Conservation (phyloP, 495 filamentous ascomycete species). For the Neurospora sp. region DNA sequence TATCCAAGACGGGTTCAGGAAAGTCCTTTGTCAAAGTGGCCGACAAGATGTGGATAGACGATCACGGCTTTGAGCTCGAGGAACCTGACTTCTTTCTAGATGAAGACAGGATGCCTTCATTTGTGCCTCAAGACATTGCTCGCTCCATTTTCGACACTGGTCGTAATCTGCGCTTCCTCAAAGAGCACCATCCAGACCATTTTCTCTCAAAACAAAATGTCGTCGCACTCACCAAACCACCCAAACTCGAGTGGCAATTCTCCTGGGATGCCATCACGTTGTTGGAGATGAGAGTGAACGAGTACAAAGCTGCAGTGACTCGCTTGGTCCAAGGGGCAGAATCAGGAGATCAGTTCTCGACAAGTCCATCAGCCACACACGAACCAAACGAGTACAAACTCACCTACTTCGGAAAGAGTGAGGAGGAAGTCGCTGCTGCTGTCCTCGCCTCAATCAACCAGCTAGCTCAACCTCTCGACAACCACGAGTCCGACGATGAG, state of each 20-base stretch:
- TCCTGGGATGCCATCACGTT: slow-evolving; percentile 63
- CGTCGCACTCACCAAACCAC: slow-evolving; percentile 36
- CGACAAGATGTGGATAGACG: slow-evolving; percentile 44
- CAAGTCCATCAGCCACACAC: not conserved
- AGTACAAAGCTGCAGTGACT: slow-evolving; percentile 50
- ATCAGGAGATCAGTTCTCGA: not conserved
- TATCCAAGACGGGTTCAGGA: slow-evolving; percentile 34
- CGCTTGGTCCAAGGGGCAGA: slow-evolving; percentile 23
- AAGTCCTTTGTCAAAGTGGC: slow-evolving; percentile 54
- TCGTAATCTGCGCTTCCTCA: slow-evolving; percentile 63
- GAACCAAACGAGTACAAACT: slow-evolving; percentile 13
- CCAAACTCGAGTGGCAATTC: slow-evolving; percentile 60
- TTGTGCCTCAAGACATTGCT: slow-evolving; percentile 55
- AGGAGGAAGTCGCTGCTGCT: slow-evolving; percentile 36
- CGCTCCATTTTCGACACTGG: slow-evolving; percentile 67
- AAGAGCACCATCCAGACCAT: slow-evolving; percentile 65
- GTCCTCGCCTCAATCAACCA: slow-evolving; percentile 41
- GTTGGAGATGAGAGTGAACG: slow-evolving; percentile 48
- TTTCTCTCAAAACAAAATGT: slow-evolving; percentile 49
- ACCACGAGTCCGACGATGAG: slow-evolving; percentile 15
- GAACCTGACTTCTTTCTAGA: slow-evolving; percentile 51
- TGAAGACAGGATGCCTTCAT: slow-evolving; percentile 52
- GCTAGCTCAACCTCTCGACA: slow-evolving; percentile 26
- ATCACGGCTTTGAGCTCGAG: slow-evolving; percentile 40
- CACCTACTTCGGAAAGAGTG: slow-evolving; percentile 39